Evolutionary conservation across 2,329 filamentous ascomycete species (phyloP).

Genomic region (Microsporum canis): DNA sequence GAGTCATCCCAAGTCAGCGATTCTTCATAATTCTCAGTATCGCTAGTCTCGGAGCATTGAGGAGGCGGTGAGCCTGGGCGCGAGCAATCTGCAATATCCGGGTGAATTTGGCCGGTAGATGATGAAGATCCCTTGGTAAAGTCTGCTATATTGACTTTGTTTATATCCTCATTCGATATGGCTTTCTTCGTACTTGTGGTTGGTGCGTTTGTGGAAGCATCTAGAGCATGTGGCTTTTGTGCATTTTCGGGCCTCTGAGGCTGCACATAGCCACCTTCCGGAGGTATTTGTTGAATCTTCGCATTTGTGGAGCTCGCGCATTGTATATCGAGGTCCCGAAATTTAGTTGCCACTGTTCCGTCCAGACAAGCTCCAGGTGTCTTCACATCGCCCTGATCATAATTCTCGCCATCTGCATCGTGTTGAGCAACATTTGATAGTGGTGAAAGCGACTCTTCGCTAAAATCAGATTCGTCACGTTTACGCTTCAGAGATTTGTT

Average conservation of each 20-base stretch:
- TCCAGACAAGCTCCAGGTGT: slow-evolving; percentile 19
- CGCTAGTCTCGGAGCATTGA: neutral
- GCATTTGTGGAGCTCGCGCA: neutral
- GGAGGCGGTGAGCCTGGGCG: neutral
- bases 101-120: neutral
- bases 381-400: slow-evolving; percentile 20
- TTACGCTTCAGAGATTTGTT: slow-evolving; percentile 27
- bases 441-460: slow-evolving; percentile 24
- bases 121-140: neutral
- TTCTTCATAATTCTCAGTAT: slow-evolving; percentile 19
- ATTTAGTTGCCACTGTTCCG: slow-evolving; percentile 29
- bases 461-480: slow-evolving; percentile 25
- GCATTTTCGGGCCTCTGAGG: neutral
- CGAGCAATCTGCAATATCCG: neutral
- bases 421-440: neutral
- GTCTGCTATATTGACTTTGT: neutral
- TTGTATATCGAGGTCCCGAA: slow-evolving; percentile 32
- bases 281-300: too few relatives aligned
- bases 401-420: neutral
- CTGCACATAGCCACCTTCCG: neutral
- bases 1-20: slow-evolving; percentile 45
- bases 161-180: neutral
- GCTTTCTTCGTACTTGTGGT: neutral
- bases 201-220: neutral
- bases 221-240: neutral